Evolutionary conservation across 2,329 filamentous ascomycete genomes (phyloP), one percentile per base, ranked within the genome.

Genomic region (Exserohilum rostratum): DNA sequence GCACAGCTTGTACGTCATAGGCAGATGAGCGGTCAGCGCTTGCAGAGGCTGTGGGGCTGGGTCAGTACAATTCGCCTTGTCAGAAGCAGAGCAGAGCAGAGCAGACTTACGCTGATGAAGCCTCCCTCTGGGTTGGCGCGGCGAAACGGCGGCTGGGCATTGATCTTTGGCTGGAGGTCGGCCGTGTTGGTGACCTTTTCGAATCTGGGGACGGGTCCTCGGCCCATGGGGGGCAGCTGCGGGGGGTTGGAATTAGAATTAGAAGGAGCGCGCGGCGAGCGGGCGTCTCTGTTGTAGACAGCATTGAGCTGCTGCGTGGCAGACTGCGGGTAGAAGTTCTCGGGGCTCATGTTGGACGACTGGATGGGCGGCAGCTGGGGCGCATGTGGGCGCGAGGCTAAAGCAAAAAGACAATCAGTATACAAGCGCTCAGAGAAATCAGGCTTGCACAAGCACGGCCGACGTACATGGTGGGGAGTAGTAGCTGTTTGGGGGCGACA

Each of bases 1-100:
- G 81, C 95, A 99, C 75, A 99, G 98, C 67, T 95, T 90, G 79
- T 99, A 99, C 2, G 95, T 98, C 5, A 93, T 89, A 13, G 95
- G 93, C 17, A 99, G 82, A 69, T 98, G 93, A 35, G 90, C 89
- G 1, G 95, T 99, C 57, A 99, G 83, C 43, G 95, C 93, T 88
- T 98, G 93, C 45, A 99, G 83, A 44, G 95, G 95, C 91, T 96
- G 72, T 35, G 43, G 27, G 9, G 17, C 22, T n/a, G 34, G 52
- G 54, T 72, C 55, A 73, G 64, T 47, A 51, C 31, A 39, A 18
- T 2, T 15, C 20, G n/a, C n/a, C 12, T 6, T n/a, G 5, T 5
- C 5, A 7, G 2, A n/a, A 5, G n/a, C 15, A 37, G 6, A 12
- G 34, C 6, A 35, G 17, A 5, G n/a, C 15, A 37, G 6, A 12